A percentile compares a stretch with the other conserved stretches of the same genome.
phyloP scores from a whole-genome alignment of 441 rosid species.

The Syzygium malaccense region DNA sequence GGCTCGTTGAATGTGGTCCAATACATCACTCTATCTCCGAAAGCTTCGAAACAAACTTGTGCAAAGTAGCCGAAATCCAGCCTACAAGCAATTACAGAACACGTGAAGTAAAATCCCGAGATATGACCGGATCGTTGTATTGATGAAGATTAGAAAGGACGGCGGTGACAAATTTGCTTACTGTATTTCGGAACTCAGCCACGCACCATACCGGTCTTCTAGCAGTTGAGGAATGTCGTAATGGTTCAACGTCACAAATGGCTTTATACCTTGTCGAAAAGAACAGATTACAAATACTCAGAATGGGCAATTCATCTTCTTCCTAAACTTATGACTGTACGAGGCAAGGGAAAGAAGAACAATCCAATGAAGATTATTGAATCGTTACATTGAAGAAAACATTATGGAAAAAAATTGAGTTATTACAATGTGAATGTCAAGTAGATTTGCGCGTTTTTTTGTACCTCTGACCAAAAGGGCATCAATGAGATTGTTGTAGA shows the following conservation, averaged over 20 bases:
- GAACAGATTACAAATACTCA: not conserved
- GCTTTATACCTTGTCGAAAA: not conserved
- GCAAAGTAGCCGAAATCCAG: constrained; percentile 1
- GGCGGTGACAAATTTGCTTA: not conserved
- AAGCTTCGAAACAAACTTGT: constrained; percentile 1
- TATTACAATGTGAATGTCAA: not conserved
- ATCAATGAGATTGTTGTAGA: constrained; percentile 6
- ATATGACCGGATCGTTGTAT: not conserved
- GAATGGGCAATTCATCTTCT: not conserved
- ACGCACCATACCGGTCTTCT: constrained; percentile 2
- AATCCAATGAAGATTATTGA: not conserved
- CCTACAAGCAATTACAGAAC: not conserved
- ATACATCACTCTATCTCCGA: constrained; percentile 9
- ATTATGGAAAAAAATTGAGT: not conserved
- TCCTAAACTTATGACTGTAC: not conserved
- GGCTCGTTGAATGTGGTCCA: constrained; percentile 13
- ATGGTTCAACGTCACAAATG: constrained; percentile 8
- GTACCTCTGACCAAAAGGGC: constrained; percentile 1
- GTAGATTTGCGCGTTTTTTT: not conserved
- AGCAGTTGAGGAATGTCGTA: constrained; percentile 6
- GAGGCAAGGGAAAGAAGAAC: not conserved
- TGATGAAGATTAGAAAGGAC: not conserved
- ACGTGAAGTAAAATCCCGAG: not conserved
- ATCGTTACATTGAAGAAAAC: not conserved
- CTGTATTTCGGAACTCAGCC: constrained; percentile 12